These are phyloP conservation scores for Botrytis medusae DNA, from an alignment of 2,329 filamentous ascomycete species.

Conservation along the genomic window DNA sequence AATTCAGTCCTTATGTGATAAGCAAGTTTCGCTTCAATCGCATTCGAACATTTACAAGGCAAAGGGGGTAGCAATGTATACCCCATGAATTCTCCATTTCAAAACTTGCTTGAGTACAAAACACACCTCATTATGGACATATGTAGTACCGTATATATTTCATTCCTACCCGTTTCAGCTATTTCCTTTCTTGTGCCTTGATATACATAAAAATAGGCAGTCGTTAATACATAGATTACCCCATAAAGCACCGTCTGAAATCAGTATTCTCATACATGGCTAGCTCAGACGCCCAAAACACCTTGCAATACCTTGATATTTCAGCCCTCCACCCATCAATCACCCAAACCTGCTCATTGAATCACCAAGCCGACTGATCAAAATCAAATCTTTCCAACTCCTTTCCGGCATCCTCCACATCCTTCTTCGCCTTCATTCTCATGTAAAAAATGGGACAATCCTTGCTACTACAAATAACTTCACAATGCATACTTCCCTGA, in stretches of 20 bases:
- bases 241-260: neutral
- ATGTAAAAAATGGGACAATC: slow-evolving; percentile 99
- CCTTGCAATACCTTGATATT: neutral
- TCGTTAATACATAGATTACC: neutral
- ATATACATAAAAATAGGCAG: neutral
- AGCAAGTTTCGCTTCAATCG: neutral
- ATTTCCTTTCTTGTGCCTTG: neutral
- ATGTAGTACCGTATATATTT: neutral
- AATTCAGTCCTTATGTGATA: neutral
- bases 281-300: neutral
- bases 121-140: neutral
- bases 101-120: neutral
- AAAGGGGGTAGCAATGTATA: neutral
- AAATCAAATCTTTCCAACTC: slow-evolving; percentile 88
- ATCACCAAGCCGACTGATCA: slow-evolving; percentile 63
- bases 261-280: too few relatives aligned
- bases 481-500: slow-evolving; percentile 96
- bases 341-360: neutral
- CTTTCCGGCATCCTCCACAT: slow-evolving; percentile 91
- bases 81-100: neutral
- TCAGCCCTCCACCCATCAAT: neutral
- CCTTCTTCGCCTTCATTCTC: slow-evolving; percentile 99
- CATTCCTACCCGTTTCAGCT: neutral
- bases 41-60: neutral
- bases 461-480: slow-evolving; percentile 94